Evolutionary conservation across 2,329 filamentous ascomycete species (phyloP).

Genomic region (Beauveria asiatica): DNA sequence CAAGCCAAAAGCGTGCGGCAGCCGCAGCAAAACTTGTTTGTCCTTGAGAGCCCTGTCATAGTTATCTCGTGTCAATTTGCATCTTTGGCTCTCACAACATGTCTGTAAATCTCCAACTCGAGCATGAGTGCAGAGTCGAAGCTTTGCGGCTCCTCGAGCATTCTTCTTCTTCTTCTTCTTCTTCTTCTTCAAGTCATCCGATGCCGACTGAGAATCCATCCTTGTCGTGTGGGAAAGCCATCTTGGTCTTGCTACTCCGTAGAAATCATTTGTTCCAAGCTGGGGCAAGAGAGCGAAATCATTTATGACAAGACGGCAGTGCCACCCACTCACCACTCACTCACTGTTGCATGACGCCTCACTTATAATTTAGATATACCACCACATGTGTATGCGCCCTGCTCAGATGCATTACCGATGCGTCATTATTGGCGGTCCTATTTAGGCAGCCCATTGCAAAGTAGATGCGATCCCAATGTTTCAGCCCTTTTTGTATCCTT

Average conservation of each 20-base stretch:
- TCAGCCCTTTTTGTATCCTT: not conserved
- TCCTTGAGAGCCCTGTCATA: not conserved
- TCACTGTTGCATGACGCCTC: not conserved
- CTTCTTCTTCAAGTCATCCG: too few relatives aligned
- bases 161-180: too few relatives aligned
- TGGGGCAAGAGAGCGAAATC: not conserved
- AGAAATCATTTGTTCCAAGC: not conserved
- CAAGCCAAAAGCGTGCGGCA: not conserved
- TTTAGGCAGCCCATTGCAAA: not conserved
- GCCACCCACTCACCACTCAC: not conserved
- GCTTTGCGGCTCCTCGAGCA: too few relatives aligned
- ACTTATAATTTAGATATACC: not conserved
- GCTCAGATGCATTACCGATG: not conserved
- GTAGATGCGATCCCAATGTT: not conserved
- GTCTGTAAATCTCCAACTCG: not conserved
- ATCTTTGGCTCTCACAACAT: not conserved
- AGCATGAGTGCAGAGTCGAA: not conserved
- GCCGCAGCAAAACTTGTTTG: not conserved
- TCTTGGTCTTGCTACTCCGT: too few relatives aligned
- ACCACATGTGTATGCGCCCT: not conserved
- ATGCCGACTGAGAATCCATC: too few relatives aligned
- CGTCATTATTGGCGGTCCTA: not conserved
- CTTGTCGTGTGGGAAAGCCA: too few relatives aligned
- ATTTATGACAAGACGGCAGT: too few relatives aligned
- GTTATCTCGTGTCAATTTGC: not conserved